Base-by-base conservation (phyloP, 2,329 filamentous ascomycete species). In the Colletotrichum cordylinicola region DNA sequence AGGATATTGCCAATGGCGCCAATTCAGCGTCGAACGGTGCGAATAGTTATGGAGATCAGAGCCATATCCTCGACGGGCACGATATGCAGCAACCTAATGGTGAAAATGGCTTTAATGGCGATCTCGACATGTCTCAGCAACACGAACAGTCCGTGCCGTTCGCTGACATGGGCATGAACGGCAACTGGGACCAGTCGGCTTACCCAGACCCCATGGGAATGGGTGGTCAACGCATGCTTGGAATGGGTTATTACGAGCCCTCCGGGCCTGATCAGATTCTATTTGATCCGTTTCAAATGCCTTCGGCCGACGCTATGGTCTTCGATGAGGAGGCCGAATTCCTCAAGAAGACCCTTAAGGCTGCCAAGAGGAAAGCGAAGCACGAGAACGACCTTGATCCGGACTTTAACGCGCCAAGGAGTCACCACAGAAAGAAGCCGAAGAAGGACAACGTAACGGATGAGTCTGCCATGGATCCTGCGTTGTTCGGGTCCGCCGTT, bases 201-300 rank as follows among this genome's bases (percentile, higher is more conserved):
- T 90, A 90, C 77, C 89, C 89, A 0, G 89, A 91, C 73, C 88
- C 88, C 8, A 84, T 87, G n/a, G 79, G 85, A 43, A 81, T 87
- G 48, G 84, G 83, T 55, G 85, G 84, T n/a, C 88, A 89, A 67
- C 85, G 89, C 37, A 89, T 87, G 81, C 84, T 92, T 77, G 91
- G 91, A 18, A 89, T 91, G 85, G 90, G 90, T 12, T 92, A 92
- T 81, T 92, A 92, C 79, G 88, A 92, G 72, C 90, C 91, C 78
- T 89, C 91, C 75, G 87, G 86, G 27, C 86, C 88, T 2, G 90
- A 92, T 80, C 90, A 86, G 79, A 92, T 92, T 80, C 81, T 92
- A 4, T 92, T 92, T 74, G 89, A 92, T 77, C 88, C 88, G 10
- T 92, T 91, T 79, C 88, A 91, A 78, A 85, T 86, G 33, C 90